These are phyloP conservation scores for Linum usitatissimum DNA, from an alignment of 345 rosid species.

Conservation along the genomic window DNA sequence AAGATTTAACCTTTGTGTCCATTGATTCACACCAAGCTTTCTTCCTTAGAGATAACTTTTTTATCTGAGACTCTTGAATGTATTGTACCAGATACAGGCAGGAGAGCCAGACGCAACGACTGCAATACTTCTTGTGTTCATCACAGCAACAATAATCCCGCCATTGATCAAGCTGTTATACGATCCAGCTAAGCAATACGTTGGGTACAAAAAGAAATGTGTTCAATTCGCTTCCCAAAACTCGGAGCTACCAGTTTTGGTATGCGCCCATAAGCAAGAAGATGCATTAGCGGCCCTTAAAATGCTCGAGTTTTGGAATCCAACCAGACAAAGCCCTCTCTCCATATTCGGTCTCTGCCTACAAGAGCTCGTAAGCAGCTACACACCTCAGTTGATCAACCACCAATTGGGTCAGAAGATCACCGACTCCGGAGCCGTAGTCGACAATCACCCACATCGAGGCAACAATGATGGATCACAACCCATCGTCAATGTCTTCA, in stretches of 20 bases:
- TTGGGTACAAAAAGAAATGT: constrained; percentile 19
- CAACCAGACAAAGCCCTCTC: constrained; percentile 14
- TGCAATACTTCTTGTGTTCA: constrained; percentile 7
- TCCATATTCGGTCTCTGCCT: constrained; percentile 21
- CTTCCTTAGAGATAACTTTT: constrained; percentile 2
- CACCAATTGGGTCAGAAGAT: constrained; percentile 23
- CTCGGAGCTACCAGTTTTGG: constrained; percentile 14
- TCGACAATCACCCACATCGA: constrained; percentile 13
- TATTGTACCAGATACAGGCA: not conserved
- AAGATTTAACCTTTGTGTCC: not conserved
- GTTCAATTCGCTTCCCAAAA: constrained; percentile 7
- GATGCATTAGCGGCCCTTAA: constrained; percentile 19
- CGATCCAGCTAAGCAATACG: constrained; percentile 17
- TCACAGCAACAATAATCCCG: constrained; percentile 11
- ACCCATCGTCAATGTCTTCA: constrained; percentile 5
- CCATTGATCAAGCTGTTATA: constrained; percentile 10
- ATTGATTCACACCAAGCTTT: not conserved
- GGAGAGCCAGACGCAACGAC: constrained; percentile 1
- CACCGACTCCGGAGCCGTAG: constrained; percentile 5
- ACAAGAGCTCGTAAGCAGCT: constrained; percentile 17
- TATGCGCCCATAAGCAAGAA: constrained; percentile 20
- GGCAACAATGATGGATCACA: constrained; percentile 15
- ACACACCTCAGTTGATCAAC: constrained; percentile 16
- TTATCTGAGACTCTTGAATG: not conserved
- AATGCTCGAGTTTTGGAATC: constrained; percentile 15